phyloP scores from a whole-genome alignment of 805 yeast species.

The Yarrowia sp. region DNA sequence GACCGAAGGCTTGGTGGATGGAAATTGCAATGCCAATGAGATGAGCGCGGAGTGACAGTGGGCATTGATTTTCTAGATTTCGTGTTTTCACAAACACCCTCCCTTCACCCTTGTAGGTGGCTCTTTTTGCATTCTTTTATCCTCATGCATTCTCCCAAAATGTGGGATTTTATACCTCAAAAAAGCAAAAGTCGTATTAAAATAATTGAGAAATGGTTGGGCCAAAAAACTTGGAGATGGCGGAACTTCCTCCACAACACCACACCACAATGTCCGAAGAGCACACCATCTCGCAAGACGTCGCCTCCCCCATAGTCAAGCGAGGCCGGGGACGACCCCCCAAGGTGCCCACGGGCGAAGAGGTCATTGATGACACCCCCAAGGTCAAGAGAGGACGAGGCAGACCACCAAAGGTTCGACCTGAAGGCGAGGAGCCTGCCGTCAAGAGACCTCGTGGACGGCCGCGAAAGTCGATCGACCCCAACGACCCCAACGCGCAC shows the following conservation, averaged over 20 bases:
- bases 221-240: slow-evolving; percentile 1
- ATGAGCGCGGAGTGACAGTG: too few species aligned
- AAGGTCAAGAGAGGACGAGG: slow-evolving; percentile 37
- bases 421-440: slow-evolving; percentile 28
- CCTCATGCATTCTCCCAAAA: too few species aligned
- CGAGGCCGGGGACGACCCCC: slow-evolving; percentile 33
- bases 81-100: too few species aligned
- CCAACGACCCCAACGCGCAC: slow-evolving; percentile 1
- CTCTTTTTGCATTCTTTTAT: too few species aligned
- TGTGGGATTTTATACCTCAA: slow-evolving; percentile 27
- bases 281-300: slow-evolving; percentile 7
- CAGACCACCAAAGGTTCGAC: slow-evolving; percentile 33
- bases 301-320: slow-evolving; percentile 13
- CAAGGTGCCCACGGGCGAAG: slow-evolving; percentile 25
- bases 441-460: slow-evolving; percentile 30
- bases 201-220: slow-evolving; percentile 22
- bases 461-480: slow-evolving; percentile 27
- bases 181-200: slow-evolving; percentile 30
- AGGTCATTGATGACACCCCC: slow-evolving; percentile 2
- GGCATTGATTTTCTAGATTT: too few species aligned
- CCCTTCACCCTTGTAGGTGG: too few species aligned
- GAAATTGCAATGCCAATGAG: neutral
- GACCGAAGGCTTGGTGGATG: slow-evolving; percentile 6
- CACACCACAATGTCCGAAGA: slow-evolving; percentile 27
- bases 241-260: neutral